Percentiles rank a stretch among this genome's conserved stretches.
Conservation (phyloP, 441 rosid species). For the Macaranga tanarius region DNA sequence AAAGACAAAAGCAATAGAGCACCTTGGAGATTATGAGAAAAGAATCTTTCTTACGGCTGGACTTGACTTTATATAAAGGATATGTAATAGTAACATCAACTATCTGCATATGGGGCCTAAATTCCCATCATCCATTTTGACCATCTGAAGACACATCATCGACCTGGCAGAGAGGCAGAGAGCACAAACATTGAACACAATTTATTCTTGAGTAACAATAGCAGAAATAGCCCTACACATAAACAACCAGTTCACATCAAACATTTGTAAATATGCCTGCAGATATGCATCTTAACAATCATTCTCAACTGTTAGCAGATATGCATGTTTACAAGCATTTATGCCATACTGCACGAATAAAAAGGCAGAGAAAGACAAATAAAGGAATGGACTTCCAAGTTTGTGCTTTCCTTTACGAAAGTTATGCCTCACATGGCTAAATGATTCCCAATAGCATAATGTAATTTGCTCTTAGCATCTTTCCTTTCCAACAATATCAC, state of each 20-base stretch:
- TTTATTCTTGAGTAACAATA: neutral
- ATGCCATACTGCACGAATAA: neutral
- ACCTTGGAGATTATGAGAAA: neutral
- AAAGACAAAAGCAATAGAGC: neutral
- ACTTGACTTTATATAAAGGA: neutral
- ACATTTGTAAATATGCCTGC: neutral
- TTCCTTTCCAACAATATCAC: conserved; percentile 5
- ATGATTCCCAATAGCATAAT: neutral
- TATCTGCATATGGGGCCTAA: neutral
- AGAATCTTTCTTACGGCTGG: conserved; percentile 1
- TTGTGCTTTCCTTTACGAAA: conserved; percentile 17
- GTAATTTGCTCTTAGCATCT: conserved; percentile 14
- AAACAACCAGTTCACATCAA: neutral
- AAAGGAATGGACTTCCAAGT: conserved; percentile 12
- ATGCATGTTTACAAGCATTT: neutral
- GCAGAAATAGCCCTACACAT: neutral
- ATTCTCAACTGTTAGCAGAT: neutral
- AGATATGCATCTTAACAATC: neutral
- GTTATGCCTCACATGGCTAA: conserved; percentile 11
- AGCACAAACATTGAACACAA: neutral
- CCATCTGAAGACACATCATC: neutral
- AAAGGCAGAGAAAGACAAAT: neutral
- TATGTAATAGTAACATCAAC: neutral
- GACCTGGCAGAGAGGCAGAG: neutral
- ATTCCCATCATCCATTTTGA: neutral